Evolutionary conservation across 345 rosid genomes (phyloP).

Genomic region (Boechera stricta): DNA sequence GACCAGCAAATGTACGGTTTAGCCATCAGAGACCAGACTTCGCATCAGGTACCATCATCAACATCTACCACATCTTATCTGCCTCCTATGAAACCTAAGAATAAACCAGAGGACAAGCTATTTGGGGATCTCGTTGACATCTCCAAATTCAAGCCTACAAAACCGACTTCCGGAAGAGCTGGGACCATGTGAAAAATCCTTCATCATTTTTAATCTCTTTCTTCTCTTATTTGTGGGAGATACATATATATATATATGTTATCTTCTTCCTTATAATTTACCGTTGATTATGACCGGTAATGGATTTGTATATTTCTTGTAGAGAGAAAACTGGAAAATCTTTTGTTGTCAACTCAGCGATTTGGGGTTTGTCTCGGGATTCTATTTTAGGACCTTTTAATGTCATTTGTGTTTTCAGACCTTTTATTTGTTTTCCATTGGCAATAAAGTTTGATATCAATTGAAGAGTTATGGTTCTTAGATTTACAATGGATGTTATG

Average conservation of each 20-base stretch:
- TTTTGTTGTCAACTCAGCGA: conserved; percentile 34
- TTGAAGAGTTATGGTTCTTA: background rate
- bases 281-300: conserved; percentile 36
- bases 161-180: conserved; percentile 68
- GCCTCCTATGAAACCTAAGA: conserved; percentile 64
- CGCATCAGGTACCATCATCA: conserved; percentile 55
- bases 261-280: conserved; percentile 27
- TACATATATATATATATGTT: conserved; percentile 26
- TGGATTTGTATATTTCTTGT: conserved; percentile 46
- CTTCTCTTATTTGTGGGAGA: conserved; percentile 35
- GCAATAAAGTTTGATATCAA: background rate
- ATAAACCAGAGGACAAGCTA: conserved; percentile 80
- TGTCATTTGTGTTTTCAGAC: conserved; percentile 22
- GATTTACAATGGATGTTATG: background rate
- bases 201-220: conserved; percentile 17
- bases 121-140: conserved; percentile 98
- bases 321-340: conserved; percentile 44
- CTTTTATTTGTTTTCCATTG: conserved; percentile 25
- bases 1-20: conserved; percentile 82
- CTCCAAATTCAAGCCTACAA: conserved; percentile 76
- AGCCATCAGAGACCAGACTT: conserved; percentile 64
- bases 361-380: conserved; percentile 31
- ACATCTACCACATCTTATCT: conserved; percentile 59
- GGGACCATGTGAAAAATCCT: conserved; percentile 73
- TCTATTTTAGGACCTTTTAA: conserved; percentile 17